Base-by-base conservation (phyloP, 108 stramenopile genomes). In the Cyclotella distinguenda region DNA sequence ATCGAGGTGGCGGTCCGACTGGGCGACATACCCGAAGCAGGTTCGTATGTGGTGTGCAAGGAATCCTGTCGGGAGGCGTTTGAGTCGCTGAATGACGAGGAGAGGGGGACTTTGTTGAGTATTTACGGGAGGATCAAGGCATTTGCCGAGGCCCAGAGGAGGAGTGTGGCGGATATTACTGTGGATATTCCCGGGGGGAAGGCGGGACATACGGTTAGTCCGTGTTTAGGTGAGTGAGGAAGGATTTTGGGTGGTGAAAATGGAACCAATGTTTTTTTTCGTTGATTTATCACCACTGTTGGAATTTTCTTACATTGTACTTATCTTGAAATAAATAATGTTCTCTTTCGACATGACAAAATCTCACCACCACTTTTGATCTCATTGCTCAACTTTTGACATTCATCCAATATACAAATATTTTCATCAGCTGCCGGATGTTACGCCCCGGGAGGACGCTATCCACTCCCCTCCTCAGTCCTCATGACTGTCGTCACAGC, bases 401-500 rank as follows among this genome's bases (percentile, higher is more conserved):
- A 44, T 50, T 60, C 39, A 30, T 31, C 47, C 3, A 42, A 61
- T 51, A 27, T 42, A 52, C 27, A 21, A 46, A 44, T 9, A 12
- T n/a, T n/a, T n/a, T n/a, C n/a, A 38, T 6, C 60, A 71, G 91
- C 87, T 19, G 98, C 98, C 16, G 97, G 98, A 43, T 99, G 98
- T 81, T 99, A 99, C 69, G 98, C 98, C 15, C 98, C 98, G 1
- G 98, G 98, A 35, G 98, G 98, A 18, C 84, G 98, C 21, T 99
- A 99, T 67, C 98, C 98, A 10, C 80, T 99, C 33, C 98, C 98
- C 19, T 96, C 95, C 30, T 95, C 93, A 8, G 98, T 99, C 21
- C 63, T 99, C 26, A 99, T 99, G 98, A 99, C 98, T 19, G 95
- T 94, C 19, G 92, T 96, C 8, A 99, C 98, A 6, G 98, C 98